phyloP scores from a whole-genome alignment of 345 rosid species.

The thale cress (Arabidopsis thaliana) region DNA sequence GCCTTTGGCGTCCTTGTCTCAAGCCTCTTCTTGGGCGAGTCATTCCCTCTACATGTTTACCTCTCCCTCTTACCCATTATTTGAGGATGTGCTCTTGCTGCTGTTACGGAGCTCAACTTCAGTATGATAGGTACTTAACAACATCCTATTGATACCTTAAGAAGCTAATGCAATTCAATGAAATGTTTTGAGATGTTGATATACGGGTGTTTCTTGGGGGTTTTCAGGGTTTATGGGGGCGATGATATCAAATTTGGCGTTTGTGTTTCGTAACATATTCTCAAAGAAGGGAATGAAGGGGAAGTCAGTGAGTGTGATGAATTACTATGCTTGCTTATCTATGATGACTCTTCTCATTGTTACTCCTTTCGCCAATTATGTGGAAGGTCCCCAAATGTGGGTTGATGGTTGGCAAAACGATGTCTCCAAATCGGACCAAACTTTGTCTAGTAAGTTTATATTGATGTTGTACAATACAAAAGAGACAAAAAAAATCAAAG shows the following conservation, averaged over 20 bases:
- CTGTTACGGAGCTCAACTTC: slow-evolving; percentile 91
- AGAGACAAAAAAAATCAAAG: background rate
- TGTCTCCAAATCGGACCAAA: slow-evolving; percentile 80
- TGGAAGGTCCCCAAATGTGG: slow-evolving; percentile 97
- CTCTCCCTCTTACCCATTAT: slow-evolving; percentile 86
- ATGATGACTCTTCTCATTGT: slow-evolving; percentile 81
- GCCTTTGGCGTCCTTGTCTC: slow-evolving; percentile 90
- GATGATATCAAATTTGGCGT: slow-evolving; percentile 93
- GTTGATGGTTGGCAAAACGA: slow-evolving; percentile 88
- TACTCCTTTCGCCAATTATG: slow-evolving; percentile 91
- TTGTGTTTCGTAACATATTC: slow-evolving; percentile 90
- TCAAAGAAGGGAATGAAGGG: slow-evolving; percentile 98
- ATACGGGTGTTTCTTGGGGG: slow-evolving; percentile 16
- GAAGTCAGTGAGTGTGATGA: slow-evolving; percentile 93
- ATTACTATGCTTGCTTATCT: slow-evolving; percentile 92
- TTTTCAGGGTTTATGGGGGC: slow-evolving; percentile 95
- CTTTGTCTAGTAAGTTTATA: slow-evolving; percentile 61
- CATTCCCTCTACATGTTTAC: slow-evolving; percentile 77
- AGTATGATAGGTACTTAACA: slow-evolving; percentile 75
- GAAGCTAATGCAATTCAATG: background rate
- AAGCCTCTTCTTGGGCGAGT: slow-evolving; percentile 74
- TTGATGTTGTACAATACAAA: slow-evolving; percentile 1
- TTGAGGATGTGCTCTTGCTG: slow-evolving; percentile 94
- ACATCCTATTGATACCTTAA: background rate
- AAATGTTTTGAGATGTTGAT: slow-evolving; percentile 13